A percentile compares a stretch with the other conserved stretches of the same genome.
Evolutionary conservation across 1,284 basidiomycete genomes (phyloP).

Genomic region (Ustilago trichophora): DNA sequence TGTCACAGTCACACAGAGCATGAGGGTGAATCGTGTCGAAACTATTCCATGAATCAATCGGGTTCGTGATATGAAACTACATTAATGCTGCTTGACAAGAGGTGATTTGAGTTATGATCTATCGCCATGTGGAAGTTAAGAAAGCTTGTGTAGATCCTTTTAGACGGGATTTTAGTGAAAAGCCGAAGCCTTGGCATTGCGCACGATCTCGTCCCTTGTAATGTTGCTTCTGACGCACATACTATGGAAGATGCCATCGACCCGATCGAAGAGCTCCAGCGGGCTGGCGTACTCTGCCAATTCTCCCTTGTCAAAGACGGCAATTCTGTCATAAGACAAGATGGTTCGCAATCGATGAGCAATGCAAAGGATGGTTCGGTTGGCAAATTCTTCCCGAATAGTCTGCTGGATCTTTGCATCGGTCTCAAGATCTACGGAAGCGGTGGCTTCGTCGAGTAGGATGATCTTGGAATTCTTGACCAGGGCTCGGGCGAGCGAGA

Average conservation of each 20-base stretch:
- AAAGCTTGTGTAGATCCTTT: too few relatives aligned
- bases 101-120: too few relatives aligned
- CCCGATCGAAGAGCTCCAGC: constrained; percentile 71
- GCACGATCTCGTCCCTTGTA: constrained; percentile 69
- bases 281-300: constrained; percentile 80
- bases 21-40: too few relatives aligned
- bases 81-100: too few relatives aligned
- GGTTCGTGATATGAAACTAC: too few relatives aligned
- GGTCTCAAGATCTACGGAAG: constrained; percentile 79
- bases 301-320: constrained; percentile 79
- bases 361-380: constrained; percentile 81
- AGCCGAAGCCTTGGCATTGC: constrained; percentile 11
- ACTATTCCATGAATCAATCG: too few relatives aligned
- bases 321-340: constrained; percentile 79
- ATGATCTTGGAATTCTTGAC: constrained; percentile 61
- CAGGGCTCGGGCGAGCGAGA: constrained; percentile 66
- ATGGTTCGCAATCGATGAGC: constrained; percentile 80
- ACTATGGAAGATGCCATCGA: constrained; percentile 73
- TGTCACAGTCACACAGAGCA: too few relatives aligned
- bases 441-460: constrained; percentile 76
- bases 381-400: constrained; percentile 81
- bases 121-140: too few relatives aligned
- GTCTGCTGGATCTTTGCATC: constrained; percentile 85
- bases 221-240: constrained; percentile 80
- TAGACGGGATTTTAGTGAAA: constrained; percentile 1